phyloP scores from a whole-genome alignment of 1,139 yeast species.

The Candida pseudocylindracea region DNA sequence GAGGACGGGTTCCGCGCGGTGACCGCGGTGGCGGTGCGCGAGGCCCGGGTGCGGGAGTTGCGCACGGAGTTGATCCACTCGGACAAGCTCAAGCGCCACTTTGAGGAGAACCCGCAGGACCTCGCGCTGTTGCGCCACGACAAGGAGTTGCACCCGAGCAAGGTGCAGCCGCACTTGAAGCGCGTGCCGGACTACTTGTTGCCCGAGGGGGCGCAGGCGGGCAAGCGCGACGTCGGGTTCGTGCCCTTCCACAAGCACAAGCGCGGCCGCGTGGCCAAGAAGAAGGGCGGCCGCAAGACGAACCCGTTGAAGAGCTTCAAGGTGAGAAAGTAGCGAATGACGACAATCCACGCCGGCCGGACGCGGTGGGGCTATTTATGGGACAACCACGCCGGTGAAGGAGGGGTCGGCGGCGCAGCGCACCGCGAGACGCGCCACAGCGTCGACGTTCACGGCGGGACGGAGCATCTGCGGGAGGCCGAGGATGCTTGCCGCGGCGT shows the following conservation, averaged over 20 bases:
- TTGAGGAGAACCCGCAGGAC: conserved; percentile 97
- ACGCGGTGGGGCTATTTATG: no score
- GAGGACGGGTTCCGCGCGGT: conserved; percentile 96
- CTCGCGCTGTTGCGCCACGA: conserved; percentile 78
- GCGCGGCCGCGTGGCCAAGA: conserved; percentile 15
- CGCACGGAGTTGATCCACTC: conserved; percentile 73
- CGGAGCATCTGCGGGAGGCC: no score
- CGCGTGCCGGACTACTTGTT: conserved; percentile 82
- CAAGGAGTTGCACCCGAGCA: conserved; percentile 62
- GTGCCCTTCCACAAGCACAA: conserved; percentile 51
- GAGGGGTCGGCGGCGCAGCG: no score
- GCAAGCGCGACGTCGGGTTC: conserved; percentile 36
- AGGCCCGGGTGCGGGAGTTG: conserved; percentile 81
- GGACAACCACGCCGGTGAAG: no score
- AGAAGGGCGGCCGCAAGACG: conserved; percentile 17
- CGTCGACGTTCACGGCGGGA: no score
- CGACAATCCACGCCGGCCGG: no score
- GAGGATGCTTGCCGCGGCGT: no score
- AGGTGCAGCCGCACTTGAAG: conserved; percentile 70
- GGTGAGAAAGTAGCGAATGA: not conserved
- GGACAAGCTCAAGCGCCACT: conserved; percentile 81
- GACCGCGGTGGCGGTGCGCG: conserved; percentile 74
- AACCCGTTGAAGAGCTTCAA: conserved; percentile 50
- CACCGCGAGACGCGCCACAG: no score
- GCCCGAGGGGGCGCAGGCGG: conserved; percentile 56